Percentiles rank a stretch among this genome's conserved stretches.
phyloP scores from a whole-genome alignment of 495 filamentous ascomycete genomes.

The Patellaria atrata region DNA sequence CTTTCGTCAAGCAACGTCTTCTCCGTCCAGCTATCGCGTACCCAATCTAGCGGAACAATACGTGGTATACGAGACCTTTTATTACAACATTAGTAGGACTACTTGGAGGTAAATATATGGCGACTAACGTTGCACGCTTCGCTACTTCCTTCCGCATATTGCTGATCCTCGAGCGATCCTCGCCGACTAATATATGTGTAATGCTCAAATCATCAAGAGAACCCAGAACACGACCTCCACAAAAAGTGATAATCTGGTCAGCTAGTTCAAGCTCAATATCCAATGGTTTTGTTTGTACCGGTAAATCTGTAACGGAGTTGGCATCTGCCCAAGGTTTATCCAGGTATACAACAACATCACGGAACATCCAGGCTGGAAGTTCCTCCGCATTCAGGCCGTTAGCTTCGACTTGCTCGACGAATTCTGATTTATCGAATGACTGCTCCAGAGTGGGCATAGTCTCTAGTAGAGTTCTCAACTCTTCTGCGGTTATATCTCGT shows the following conservation, averaged over 20 bases:
- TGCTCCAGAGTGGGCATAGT: slow-evolving; percentile 29
- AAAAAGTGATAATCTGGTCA: slow-evolving; percentile 11
- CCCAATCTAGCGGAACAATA: slow-evolving; percentile 57
- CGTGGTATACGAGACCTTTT: slow-evolving; percentile 43
- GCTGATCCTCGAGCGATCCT: slow-evolving; percentile 26
- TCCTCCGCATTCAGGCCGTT: slow-evolving; percentile 37
- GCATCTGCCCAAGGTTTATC: slow-evolving; percentile 15
- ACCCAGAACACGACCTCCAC: slow-evolving; percentile 23
- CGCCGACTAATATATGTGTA: slow-evolving; percentile 51
- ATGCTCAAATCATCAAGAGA: slow-evolving; percentile 33
- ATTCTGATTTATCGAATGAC: slow-evolving; percentile 18
- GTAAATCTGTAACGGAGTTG: background rate
- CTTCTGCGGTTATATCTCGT: slow-evolving; percentile 49
- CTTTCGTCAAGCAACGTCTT: slow-evolving; percentile 76
- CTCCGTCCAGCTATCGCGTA: slow-evolving; percentile 66
- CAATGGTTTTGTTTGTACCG: slow-evolving; percentile 1
- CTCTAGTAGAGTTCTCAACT: slow-evolving; percentile 43
- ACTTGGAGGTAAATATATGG: slow-evolving; percentile 7
- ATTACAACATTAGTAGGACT: slow-evolving; percentile 3
- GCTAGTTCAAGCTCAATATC: slow-evolving; percentile 4
- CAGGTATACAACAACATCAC: slow-evolving; percentile 43
- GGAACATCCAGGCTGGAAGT: slow-evolving; percentile 54
- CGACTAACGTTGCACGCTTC: slow-evolving; percentile 22
- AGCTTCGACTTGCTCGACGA: slow-evolving; percentile 41
- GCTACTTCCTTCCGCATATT: slow-evolving; percentile 30